Base-by-base conservation (phyloP, 352 stramenopile species). In the Blastocystis sp. region DNA sequence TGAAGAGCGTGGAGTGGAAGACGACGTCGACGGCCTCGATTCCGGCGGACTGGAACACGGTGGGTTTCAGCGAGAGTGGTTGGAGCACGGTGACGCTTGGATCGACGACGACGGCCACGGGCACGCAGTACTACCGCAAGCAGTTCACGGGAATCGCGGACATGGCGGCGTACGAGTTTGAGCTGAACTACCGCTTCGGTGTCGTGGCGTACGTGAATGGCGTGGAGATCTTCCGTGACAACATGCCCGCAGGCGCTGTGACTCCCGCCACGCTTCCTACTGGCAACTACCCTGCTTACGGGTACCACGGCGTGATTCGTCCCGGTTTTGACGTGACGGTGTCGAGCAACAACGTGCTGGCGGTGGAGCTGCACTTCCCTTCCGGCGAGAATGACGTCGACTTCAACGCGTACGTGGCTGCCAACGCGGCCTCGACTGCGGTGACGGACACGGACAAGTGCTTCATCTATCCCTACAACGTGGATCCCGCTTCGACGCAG, bases 201-300 rank as follows among this genome's bases (percentile, higher is more conserved):
- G 41, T 78, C 10, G 12, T 78, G 51, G 67, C 67, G 33, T 78
- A 78, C 31, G 60, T 78, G 33, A 78, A 78, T 51, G 67, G 67
- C 29, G 37, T 9, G 3, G 67, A 78, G 60, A 39, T 78, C 2
- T 78, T 37, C 31, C 67, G 67, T 78, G 67, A 78, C 21, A 78
- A 78, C 35, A 60, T 78, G 35, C 67, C 67, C 41, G 9, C 1
- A 21, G 67, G 67, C 21, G 33, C 4, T 26, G 50, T 51, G 3
- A 59, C 24, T 21, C n/a, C 16, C 0, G 21, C 24, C 33, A 59
- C 67, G 9, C 3, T 39, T 2, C 33, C 67, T 78, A 61, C 67
- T 61, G 67, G 67, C 10, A 51, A 37, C 9, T 78, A 78, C 50
- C 3, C 6, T 1, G 50, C 19, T 21, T 24, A 29, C 41, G 55